Evolutionary conservation across 2,329 filamentous ascomycete genomes (phyloP).

Genomic region (Trichoderma sp.): DNA sequence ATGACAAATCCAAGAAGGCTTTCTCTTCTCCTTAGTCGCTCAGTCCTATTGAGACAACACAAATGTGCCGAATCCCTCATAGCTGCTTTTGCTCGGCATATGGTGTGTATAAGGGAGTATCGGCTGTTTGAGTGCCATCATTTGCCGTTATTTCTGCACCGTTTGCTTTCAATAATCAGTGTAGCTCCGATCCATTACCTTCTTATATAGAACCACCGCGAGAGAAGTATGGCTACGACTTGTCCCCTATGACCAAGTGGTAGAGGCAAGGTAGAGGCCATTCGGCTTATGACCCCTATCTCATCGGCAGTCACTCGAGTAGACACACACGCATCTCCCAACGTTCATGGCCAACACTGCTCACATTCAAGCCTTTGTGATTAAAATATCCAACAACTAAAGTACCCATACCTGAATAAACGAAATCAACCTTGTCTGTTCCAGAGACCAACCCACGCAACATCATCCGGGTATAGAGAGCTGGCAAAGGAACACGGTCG

Average conservation of each 20-base stretch:
- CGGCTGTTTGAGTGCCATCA: not conserved
- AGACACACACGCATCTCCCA: not conserved
- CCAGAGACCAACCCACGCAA: not conserved
- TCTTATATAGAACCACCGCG: not conserved
- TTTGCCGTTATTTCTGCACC: not conserved
- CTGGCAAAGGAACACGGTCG: not conserved
- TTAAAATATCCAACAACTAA: not conserved
- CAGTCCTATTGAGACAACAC: too few species aligned
- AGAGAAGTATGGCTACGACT: not conserved
- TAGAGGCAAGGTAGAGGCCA: not conserved
- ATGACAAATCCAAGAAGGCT: rapidly evolving
- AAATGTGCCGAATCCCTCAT: not conserved
- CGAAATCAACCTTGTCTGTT: not conserved
- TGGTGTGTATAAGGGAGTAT: not conserved
- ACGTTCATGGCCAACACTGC: not conserved
- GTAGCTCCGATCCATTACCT: not conserved
- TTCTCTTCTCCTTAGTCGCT: not conserved
- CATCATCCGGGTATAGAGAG: not conserved
- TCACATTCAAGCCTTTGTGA: not conserved
- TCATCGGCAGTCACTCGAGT: not conserved
- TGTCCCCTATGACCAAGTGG: not conserved
- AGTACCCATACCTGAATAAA: not conserved
- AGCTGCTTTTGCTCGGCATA: not conserved
- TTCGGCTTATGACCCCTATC: not conserved
- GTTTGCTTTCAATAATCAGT: rapidly evolving